Evolutionary conservation across 208 protist species (phyloP), one percentile per base, ranked within the genome.

Genomic region (Wallacemonas sp.): DNA sequence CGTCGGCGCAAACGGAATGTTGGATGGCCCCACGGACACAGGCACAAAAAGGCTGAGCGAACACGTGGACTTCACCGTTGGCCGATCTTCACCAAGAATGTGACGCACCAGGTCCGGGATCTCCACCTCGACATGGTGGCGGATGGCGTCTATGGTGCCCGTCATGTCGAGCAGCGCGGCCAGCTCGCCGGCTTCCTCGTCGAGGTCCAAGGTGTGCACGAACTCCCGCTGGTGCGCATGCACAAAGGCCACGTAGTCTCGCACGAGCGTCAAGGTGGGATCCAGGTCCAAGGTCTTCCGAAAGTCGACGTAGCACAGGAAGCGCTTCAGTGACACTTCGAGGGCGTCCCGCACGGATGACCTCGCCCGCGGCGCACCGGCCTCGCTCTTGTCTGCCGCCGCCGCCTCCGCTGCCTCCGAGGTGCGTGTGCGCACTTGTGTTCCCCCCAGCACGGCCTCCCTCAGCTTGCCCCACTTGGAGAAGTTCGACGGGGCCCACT

Each of bases 131-230:
- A 31, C 3, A 14, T 23, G 31, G 31, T 41, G 52, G 10, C 14
- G 7, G n/a, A 59, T 42, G n/a, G 18, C 10, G 16, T 33, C 52
- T 10, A 59, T 26, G 5, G 52, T 59, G 52, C 52, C 52, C 5
- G 32, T 42, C 52, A 25, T 42, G 4, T n/a, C 31, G n/a, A 59
- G 32, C 52, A 59, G 8, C 31, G 38, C 52, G 4, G 7, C 52
- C 18, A 59, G 31, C 31, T 59, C 52, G 10, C 52, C 52, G 29
- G 52, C 26, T 3, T 22, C 52, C 28, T 59, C 52, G 32, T 59
- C 52, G 20, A 59, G 52, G 28, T 59, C 31, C 3, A 59, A n/a
- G 14, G 8, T n/a, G 29, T 39, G 32, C 29, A 23, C 52, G 5
- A 59, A 14, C n/a, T 59, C 52, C 3, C 18, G 14, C 20, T 10